Evolutionary conservation across 768 basidiomycete species (phyloP).

Genomic region (Rhodotorula graminis): DNA sequence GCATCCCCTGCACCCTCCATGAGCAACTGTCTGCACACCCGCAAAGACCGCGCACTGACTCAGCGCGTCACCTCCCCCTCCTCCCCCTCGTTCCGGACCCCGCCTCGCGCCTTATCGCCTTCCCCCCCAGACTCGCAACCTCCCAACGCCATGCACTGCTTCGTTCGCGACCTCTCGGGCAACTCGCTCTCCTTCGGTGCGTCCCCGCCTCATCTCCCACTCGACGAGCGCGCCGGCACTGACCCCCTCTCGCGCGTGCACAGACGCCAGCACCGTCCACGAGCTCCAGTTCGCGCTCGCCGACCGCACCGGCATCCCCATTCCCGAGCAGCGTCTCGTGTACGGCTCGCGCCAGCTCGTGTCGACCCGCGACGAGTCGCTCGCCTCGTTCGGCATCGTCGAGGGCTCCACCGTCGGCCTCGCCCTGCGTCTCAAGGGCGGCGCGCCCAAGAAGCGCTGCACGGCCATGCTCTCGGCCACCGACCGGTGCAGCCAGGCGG

Average conservation of each 20-base stretch:
- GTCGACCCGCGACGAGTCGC: neutral
- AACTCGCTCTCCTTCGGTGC: slow-evolving; percentile 21
- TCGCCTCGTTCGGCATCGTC: slow-evolving; percentile 20
- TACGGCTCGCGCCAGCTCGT: slow-evolving; percentile 23
- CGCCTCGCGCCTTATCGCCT: neutral
- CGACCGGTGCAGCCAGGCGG: slow-evolving; percentile 67
- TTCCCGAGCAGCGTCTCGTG: slow-evolving; percentile 33
- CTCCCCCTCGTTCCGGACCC: no score
- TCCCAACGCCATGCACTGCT: slow-evolving; percentile 15
- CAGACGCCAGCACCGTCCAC: slow-evolving; percentile 29
- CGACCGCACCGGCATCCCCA: slow-evolving; percentile 25
- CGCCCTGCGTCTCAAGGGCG: slow-evolving; percentile 23
- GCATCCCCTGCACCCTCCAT: no score
- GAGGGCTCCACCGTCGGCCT: slow-evolving; percentile 21
- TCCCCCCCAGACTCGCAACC: neutral
- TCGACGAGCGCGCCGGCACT: neutral
- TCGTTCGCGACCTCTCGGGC: slow-evolving; percentile 29
- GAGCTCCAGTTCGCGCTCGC: slow-evolving; percentile 28
- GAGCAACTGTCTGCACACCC: neutral
- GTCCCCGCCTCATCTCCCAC: neutral
- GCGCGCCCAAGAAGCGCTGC: slow-evolving; percentile 39
- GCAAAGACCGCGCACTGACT: neutral
- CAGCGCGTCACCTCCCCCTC: neutral
- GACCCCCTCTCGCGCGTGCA: neutral
- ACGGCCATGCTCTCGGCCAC: slow-evolving; percentile 22